These are phyloP conservation scores for Cercospora sojina DNA, from an alignment of 2,329 filamentous ascomycete species.

Conservation along the genomic window DNA sequence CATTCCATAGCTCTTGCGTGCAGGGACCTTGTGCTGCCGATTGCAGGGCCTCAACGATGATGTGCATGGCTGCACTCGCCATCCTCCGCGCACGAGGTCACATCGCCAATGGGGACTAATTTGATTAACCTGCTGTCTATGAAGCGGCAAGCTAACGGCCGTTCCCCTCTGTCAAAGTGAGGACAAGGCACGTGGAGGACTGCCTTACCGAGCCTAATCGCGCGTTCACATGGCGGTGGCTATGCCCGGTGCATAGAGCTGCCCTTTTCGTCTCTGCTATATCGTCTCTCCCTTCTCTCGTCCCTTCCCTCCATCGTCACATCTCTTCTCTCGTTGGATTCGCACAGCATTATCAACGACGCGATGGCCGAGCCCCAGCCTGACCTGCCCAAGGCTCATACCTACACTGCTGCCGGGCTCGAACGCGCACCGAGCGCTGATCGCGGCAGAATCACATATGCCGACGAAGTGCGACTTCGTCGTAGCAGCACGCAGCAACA, in stretches of 20 bases:
- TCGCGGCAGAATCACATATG: slow-evolving; percentile 28
- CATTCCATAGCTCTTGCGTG: neutral
- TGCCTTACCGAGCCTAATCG: slow-evolving; percentile 11
- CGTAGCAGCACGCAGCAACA: slow-evolving; percentile 18
- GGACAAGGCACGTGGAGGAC: slow-evolving; percentile 9
- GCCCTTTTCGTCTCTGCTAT: neutral
- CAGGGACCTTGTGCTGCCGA: neutral
- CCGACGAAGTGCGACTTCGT: slow-evolving; percentile 18
- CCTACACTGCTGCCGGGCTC: slow-evolving; percentile 13
- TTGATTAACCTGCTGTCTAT: neutral
- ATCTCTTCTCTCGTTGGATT: neutral
- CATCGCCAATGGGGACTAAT: neutral
- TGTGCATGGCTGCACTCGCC: slow-evolving; percentile 1
- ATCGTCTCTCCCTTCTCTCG: neutral
- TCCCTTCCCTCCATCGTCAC: neutral
- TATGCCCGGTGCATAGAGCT: slow-evolving; percentile 14
- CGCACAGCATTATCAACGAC: neutral
- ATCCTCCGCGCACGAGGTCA: neutral
- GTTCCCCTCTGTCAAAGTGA: slow-evolving; percentile 9
- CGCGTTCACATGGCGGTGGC: slow-evolving; percentile 13
- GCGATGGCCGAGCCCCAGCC: slow-evolving; percentile 12
- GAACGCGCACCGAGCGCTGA: slow-evolving; percentile 16
- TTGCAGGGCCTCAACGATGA: slow-evolving; percentile 1
- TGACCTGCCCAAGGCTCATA: slow-evolving; percentile 17
- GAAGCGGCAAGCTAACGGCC: neutral